These are phyloP conservation scores for Neonectria ditissima DNA, from an alignment of 2,329 filamentous ascomycete genomes.

Conservation along the genomic window DNA sequence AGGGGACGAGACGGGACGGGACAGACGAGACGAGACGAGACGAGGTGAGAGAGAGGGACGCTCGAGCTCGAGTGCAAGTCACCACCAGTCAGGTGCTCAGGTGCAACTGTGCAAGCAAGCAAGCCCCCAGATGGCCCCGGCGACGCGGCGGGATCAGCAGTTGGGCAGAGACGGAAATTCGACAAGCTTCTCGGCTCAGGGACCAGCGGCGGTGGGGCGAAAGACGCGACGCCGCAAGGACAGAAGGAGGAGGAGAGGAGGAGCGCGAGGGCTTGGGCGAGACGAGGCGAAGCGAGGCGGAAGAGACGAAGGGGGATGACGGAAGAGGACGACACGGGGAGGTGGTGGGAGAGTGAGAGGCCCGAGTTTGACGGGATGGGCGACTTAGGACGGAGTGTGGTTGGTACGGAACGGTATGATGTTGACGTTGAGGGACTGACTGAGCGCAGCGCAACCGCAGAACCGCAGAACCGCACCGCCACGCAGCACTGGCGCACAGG, in stretches of 20 bases:
- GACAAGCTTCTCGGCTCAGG: slow-evolving; percentile 43
- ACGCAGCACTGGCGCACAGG: slow-evolving; percentile 15
- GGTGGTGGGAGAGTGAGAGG: slow-evolving; percentile 32
- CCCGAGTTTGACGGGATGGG: slow-evolving; percentile 39
- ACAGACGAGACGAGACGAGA: slow-evolving; percentile 2
- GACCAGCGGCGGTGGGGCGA: slow-evolving; percentile 42
- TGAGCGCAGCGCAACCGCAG: not conserved
- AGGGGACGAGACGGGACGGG: slow-evolving; percentile 18
- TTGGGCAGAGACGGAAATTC: slow-evolving; percentile 47
- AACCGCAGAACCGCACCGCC: not conserved
- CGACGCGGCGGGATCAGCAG: slow-evolving; percentile 47
- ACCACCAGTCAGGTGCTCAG: slow-evolving; percentile 30
- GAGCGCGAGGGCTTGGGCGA: slow-evolving; percentile 11
- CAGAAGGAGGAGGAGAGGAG: not conserved
- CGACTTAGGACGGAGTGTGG: slow-evolving; percentile 37
- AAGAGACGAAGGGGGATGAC: slow-evolving; percentile 29
- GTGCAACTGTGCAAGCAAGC: slow-evolving; percentile 19
- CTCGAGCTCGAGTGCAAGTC: slow-evolving; percentile 29
- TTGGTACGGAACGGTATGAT: slow-evolving; percentile 38
- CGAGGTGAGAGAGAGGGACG: slow-evolving; percentile 27
- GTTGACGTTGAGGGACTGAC: slow-evolving; percentile 40
- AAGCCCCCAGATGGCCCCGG: slow-evolving; percentile 33
- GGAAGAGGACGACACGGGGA: slow-evolving; percentile 23
- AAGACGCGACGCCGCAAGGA: slow-evolving; percentile 39
- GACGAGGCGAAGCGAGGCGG: slow-evolving; percentile 30